Base-by-base conservation (phyloP, 768 basidiomycete genomes). In the Phaeotremella fagi region DNA sequence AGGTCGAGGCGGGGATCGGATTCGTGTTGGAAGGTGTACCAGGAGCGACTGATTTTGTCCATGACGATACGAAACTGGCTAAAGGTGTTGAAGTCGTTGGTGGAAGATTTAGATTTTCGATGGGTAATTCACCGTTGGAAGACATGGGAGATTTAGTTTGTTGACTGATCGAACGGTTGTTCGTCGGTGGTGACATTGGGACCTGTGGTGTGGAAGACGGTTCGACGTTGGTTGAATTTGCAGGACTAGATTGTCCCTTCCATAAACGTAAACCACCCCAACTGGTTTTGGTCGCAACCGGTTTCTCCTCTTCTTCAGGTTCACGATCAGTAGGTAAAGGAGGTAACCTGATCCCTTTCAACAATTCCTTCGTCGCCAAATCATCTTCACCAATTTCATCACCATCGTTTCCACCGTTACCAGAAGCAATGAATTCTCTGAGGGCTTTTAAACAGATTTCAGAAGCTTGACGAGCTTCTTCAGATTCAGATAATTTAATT, bases 391-490 rank as follows among this genome's bases (percentile, higher is more conserved):
- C n/a, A n/a, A n/a, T n/a, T 3, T 24, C 51, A 23, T 31, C 47
- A 4, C 28, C 55, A 5, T 52, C 54, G 18, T 35, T 23, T 14
- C 47, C 46, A 18, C 38, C 20, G 16, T 26, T 42, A 23, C 26
- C 29, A 1, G 29, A 51, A 9, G 72, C 68, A 45, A 78, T 75
- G 53, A 75, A 97, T 52, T 83, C 85, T 31, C 90, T 80, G 37
- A 98, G 77, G 0, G 86, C 88, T 50, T 82, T 83, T 59, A 87
- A 83, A 69, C 89, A 91, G 0, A 81, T 81, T 60, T 97, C 90
- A 29, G 86, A 88, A 3, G 92, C 92, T 66, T 89, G 84, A 44
- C 83, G 79, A 2, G 88, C 89, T 73, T 97, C 92, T 56, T 82
- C 84, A 0, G 84, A 79, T 66, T 94, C 90, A 33, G 68, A 77